Base-by-base conservation (phyloP, 169 alveolate genomes). In the Plasmodium relictum region DNA sequence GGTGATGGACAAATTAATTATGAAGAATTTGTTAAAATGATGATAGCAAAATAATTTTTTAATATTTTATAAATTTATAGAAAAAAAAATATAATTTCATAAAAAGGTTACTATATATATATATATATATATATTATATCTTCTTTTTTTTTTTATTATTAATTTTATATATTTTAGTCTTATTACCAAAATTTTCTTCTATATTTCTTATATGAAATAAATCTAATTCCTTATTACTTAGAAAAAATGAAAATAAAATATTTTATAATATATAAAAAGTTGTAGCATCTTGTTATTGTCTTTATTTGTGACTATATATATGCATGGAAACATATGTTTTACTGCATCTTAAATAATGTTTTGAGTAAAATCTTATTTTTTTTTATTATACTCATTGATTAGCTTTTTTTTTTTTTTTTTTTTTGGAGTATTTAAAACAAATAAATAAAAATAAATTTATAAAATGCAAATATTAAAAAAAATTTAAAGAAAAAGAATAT, bases 1-100 rank as follows among this genome's bases (percentile, higher is more conserved):
- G 99, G 99, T 14, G 99, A 98, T 94, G 99, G 99, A 31, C 98
- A 97, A 62, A 98, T 98, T 94, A 98, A 98, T 96, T 98, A 98
- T 92, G 99, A 98, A 83, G 99, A 98, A 93, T 98, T 98, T 93
- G 99, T 98, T 45, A 97, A 98, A 93, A 98, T 99, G 99, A 98
- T 98, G 99, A 96, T 98, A 93, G 97, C 99, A 78, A 97, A 98
- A 96, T 98, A 93, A 95, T 37, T 83, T 24, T 31, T 62, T 58
- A 58, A 4, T 44, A 31, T 22, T 10, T 39, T 7, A 54, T 50
- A 45, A 89, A 50, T 76, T 9, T 20, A 20, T n/a, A 22, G 10
- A 68, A 62, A 45, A 18, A 20, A 8, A 59, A 31, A 37, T 22
- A 59, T 50, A 39, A 59, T 20, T 16, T n/a, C n/a, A 59, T 59